Evolutionary conservation across 2,329 filamentous ascomycete genomes (phyloP), one percentile per base, ranked within the genome.

Genomic region (Trichothecium sympodiale): DNA sequence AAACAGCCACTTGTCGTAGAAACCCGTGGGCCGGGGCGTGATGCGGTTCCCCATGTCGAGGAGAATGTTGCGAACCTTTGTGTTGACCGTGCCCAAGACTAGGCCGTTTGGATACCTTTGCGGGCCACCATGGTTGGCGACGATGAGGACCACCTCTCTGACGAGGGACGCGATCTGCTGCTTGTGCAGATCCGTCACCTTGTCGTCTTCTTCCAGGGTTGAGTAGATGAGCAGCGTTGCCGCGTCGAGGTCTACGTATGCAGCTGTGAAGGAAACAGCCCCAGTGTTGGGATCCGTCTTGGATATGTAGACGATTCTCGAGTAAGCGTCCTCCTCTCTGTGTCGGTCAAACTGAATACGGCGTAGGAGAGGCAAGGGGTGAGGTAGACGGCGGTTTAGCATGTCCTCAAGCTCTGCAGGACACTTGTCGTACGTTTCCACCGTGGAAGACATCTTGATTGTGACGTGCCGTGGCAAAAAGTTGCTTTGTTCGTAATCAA

Each of bases 151-250:
- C 3, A 33, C 15, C n/a, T 28, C 33, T 5, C 16, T 17, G 8
- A 54, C 42, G 2, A 56, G 43, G 4, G 54, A 51, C 3, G 51
- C 32, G 1, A 62, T 41, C 33, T 65, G 61, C 13, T 40, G 36
- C 16, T 57, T 50, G 31, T 56, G 57, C 1, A 46, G 10, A 4
- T 42, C 37, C 4, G 44, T 41, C n/a, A 47, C 17, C 29, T 32
- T 29, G 7, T 31, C 28, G 2, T 41, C 36, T 38, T 59, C 53
- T 40, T 77, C 69, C 3, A 71, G 47, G 0, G 67, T 68, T 2
- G 62, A 65, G 51, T 77, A 83, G 2, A 83, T 47, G 69, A 75
- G 58, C 41, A 82, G 70, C 0, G 80, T 83, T 49, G 81, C 77
- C 0, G 73, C 64, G 4, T 68, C 68, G 15, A 77, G 62, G 51